Base-by-base conservation (phyloP, 352 stramenopile genomes). In the Aphanomyces stellatus region DNA sequence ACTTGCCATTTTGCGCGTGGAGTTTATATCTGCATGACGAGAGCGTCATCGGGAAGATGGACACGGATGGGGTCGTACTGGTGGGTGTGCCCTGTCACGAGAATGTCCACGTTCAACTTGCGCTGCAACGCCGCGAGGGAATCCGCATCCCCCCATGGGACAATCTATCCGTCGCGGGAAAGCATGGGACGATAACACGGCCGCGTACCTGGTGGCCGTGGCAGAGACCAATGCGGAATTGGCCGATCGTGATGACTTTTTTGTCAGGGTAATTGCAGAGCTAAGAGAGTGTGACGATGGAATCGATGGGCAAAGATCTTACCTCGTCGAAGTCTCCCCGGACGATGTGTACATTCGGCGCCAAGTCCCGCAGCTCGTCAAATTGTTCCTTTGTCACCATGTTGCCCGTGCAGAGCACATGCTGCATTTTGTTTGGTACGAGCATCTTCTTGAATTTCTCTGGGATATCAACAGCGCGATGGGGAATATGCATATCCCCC, bases 321-420 rank as follows among this genome's bases (percentile, higher is more conserved):
- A 91, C 88, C 60, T 96, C 87, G 65, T 99, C 97, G 37, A 95
- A 96, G 69, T 99, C 96, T 15, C 97, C 97, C 13, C 82, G 77
- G 7, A 99, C 96, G 6, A 98, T 81, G 79, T 99, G 93, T 6
- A 99, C 93, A 70, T 98, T 99, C 1, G 93, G 93, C 27, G 96
- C 91, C n/a, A 99, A 74, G n/a, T 86, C 81, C 41, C 85, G 85
- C 53, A 99, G 79, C 74, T 98, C 91, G 25, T 98, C 88, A 67
- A 95, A 98, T 72, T 98, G 91, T 71, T 99, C 95, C 56, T 93
- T 93, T 3, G 88, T 93, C 56, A 89, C 88, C 67, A 99, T 76
- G 75, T 99, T 99, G 31, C 97, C 97, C 17, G 96, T 99, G 75
- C 96, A 99, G 56, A 99, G 74, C 10, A 99, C 90, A 74, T 99